Evolutionary conservation across 2,329 filamentous ascomycete genomes (phyloP), one percentile per base, ranked within the genome.

Genomic region (Ceratocystis harringtonii): DNA sequence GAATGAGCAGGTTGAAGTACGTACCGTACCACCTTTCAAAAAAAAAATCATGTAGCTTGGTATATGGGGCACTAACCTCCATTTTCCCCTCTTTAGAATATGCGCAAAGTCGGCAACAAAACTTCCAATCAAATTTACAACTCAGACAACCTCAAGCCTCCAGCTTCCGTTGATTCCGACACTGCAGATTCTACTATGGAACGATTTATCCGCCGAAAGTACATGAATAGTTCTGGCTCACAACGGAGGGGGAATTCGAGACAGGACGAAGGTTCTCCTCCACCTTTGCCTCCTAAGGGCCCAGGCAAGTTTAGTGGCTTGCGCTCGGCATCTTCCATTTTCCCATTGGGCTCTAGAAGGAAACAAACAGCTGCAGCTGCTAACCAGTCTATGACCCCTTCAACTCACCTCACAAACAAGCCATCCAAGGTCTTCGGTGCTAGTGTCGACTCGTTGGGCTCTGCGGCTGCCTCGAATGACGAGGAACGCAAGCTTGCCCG

Each of bases 171-270:
- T 70, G 94, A 97, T 72, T 84, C 84, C 48, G 94, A 99, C 76
- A 92, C 97, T 77, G 89, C 88, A 61, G 92, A 99, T 73, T 88
- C 89, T 10, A 90, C 89, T 32, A 94, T 99, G 88, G 94, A 99
- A 76, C 84, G 90, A 68, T 97, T 92, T 75, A 96, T 99, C 70
- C 82, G 92, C 68, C 87, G 92, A 72, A 99, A 99, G 75, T 99
- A 99, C 75, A 85, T 92, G 73, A 85, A 86, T 70, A 77, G 55
- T 30, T 62, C 62, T 69, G 74, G 70, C 69, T 44, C 48, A 1
- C 57, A 65, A 57, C 60, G 62, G 15, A 68, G 65, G n/a, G 76
- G 75, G 63, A 80, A 78, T 69, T 76, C 77, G n/a, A 76, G 75
- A 61, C 80, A 80, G 12, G 82, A 85, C 69, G 83, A 86, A 69